Conservation (phyloP, 1,284 basidiomycete species). For the Anthracocystis panici-leucophaei region DNA sequence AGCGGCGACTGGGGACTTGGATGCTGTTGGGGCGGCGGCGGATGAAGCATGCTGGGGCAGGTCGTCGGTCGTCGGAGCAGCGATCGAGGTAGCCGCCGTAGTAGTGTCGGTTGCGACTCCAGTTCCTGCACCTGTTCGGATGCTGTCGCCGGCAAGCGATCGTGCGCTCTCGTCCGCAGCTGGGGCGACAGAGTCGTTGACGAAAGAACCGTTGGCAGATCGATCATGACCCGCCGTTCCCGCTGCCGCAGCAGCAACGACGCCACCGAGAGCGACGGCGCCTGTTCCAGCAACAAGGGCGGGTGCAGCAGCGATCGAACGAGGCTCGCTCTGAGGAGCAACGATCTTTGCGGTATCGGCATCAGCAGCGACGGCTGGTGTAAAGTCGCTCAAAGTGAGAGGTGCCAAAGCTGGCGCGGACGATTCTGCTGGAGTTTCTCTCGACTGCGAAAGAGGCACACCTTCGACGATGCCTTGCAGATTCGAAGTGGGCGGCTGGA, state of each 20-base stretch:
- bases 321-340: constrained; percentile 6
- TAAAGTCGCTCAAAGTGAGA: constrained; percentile 25
- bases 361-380: constrained; percentile 24
- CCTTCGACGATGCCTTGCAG: constrained; percentile 36
- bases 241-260: constrained; percentile 67
- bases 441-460: constrained; percentile 8
- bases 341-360: neutral
- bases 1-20: constrained; percentile 15
- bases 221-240: constrained; percentile 17
- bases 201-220: constrained; percentile 20
- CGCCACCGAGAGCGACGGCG: constrained; percentile 28
- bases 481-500: constrained; percentile 30
- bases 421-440: constrained; percentile 13
- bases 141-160: constrained; percentile 42
- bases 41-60: constrained; percentile 22
- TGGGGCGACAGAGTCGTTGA: constrained; percentile 7
- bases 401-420: constrained; percentile 26
- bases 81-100: constrained; percentile 55
- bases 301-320: constrained; percentile 4
- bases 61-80: constrained; percentile 64
- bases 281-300: constrained; percentile 28
- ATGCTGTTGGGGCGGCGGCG: constrained; percentile 4
- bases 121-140: constrained; percentile 24
- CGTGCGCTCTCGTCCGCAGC: constrained; percentile 32
- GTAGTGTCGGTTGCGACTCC: constrained; percentile 29